Base-by-base conservation (phyloP, 2,329 filamentous ascomycete species). In the Colletotrichum noveboracense region DNA sequence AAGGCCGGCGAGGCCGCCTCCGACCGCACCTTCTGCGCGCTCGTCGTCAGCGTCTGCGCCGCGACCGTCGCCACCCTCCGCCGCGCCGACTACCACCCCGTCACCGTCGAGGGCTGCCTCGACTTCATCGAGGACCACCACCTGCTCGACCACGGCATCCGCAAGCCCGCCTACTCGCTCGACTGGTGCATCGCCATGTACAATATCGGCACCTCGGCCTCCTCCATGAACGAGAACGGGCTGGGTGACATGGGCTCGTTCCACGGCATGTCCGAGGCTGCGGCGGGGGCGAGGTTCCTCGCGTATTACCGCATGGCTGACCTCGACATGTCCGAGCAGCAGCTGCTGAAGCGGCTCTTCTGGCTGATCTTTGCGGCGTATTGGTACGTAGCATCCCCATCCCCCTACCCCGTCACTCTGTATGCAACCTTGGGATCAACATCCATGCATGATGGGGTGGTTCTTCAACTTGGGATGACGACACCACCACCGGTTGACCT, bases 171-270 rank as follows among this genome's bases (percentile, higher is more conserved):
- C 0, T 84, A 83, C 61, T 80, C 80, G 3, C 70, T 85, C 1
- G 83, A 85, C 61, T 84, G 83, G 78, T 84, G 83, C 74, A 80
- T 84, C 21, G 80, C 83, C 26, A 81, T 83, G 78, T 85, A 85
- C 67, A 84, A 85, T 43, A 70, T 85, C 6, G 80, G 81, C 5
- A 79, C 73, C 2, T 79, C 83, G 1, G 74, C 80, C 8, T 34
- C 38, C 8, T 69, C 78, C 36, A 56, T 79, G 48, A 66, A 72
- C 52, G 78, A 77, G 18, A 58, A 73, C 36, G 77, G 77, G 5
- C 26, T 75, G 3, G 71, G 69, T 5, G 73, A 79, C 56, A 74
- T 69, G 76, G 66, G 72, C 28, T 73, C 75, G 56, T 77, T 74
- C 66, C 76, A 74, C 18, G 74, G 55, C 16, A 79, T 82, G 70